Base-by-base conservation (phyloP, 1,284 basidiomycete species). In the Somion occarium region DNA sequence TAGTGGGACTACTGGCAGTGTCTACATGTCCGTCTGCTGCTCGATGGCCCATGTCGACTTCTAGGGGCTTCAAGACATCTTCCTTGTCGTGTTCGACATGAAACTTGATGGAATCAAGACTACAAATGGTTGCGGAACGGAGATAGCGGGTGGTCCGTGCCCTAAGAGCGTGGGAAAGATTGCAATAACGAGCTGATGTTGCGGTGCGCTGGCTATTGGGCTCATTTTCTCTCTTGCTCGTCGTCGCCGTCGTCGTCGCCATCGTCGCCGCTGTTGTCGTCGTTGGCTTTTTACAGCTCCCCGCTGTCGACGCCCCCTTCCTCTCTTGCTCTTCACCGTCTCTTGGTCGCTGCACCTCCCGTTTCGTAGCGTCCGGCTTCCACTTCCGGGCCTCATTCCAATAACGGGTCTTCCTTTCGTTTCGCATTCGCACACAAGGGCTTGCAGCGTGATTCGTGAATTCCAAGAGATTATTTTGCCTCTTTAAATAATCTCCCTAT, bases 401-500 rank as follows among this genome's bases (percentile, higher is more conserved):
- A 34, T 34, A 42, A 42, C 39, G 39, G 39, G 39, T 18, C 43
- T 44, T 44, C 22, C 43, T 23, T 44, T 44, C 19, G 19, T 26
- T 26, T 44, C 43, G 43, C 43, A 44, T 41, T 41, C 39, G 39
- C 39, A 41, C 39, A 41, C 39, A 34, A 34, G 30, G 34, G 39
- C 39, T 41, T 41, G 39, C 43, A 44, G 25, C 18, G 19, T 15
- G 13, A 24, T 23, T 27, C 20, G 43, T 44, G 43, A 44, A 44
- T 42, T 44, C 20, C 61, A 64, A 63, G 61, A 69, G 68, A 68
- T 66, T 66, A 68, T 67, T 71, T 63, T 73, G 39, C 20, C 72
- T 70, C 65, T 72, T 75, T 76, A 73, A 70, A 64, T 68, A 70
- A 61, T 62, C 61, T 57, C 58, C 45, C n/a, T 46, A 48, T 60